These are phyloP conservation scores for Fusarium siculi DNA, from an alignment of 2,329 filamentous ascomycete genomes.

Conservation along the genomic window DNA sequence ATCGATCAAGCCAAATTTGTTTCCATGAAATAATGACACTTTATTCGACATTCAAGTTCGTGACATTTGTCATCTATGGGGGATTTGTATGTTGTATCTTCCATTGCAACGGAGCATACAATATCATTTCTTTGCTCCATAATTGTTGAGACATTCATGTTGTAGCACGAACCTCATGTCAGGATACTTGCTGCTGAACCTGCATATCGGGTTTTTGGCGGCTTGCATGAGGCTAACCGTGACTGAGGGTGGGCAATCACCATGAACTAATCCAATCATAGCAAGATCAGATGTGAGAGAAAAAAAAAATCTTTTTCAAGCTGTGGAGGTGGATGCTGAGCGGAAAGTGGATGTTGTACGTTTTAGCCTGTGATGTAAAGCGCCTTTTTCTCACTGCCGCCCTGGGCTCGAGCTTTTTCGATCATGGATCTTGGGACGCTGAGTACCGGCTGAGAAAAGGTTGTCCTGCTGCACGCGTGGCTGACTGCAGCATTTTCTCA, in stretches of 20 bases:
- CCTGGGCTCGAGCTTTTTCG: slow-evolving; percentile 18
- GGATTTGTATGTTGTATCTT: background rate
- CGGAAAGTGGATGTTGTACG: slow-evolving; percentile 32
- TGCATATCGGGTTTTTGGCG: slow-evolving; percentile 24
- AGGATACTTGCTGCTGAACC: slow-evolving; percentile 12
- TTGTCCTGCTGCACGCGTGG: background rate
- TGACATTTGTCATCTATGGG: background rate
- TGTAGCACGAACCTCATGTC: slow-evolving; percentile 26
- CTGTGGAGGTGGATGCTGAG: slow-evolving; percentile 30
- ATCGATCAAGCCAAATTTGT: background rate
- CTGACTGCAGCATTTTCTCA: background rate
- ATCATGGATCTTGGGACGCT: slow-evolving; percentile 11
- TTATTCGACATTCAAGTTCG: background rate
- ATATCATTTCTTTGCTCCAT: background rate
- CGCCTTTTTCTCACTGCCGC: slow-evolving; percentile 28
- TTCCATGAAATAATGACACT: background rate
- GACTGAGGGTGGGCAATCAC: slow-evolving; percentile 5
- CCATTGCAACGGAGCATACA: background rate
- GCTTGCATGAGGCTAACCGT: slow-evolving; percentile 18
- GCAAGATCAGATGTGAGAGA: slow-evolving; percentile 12
- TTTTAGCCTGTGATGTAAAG: slow-evolving; percentile 22
- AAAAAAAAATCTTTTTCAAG: slow-evolving; percentile 33
- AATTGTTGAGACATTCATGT: slow-evolving; percentile 1
- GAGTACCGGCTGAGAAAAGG: slow-evolving; percentile 9
- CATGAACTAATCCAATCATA: slow-evolving; percentile 19